A percentile compares a stretch with the other conserved stretches of the same genome.
phyloP scores from a whole-genome alignment of 352 stramenopile species.

The Phytophthora europaea region DNA sequence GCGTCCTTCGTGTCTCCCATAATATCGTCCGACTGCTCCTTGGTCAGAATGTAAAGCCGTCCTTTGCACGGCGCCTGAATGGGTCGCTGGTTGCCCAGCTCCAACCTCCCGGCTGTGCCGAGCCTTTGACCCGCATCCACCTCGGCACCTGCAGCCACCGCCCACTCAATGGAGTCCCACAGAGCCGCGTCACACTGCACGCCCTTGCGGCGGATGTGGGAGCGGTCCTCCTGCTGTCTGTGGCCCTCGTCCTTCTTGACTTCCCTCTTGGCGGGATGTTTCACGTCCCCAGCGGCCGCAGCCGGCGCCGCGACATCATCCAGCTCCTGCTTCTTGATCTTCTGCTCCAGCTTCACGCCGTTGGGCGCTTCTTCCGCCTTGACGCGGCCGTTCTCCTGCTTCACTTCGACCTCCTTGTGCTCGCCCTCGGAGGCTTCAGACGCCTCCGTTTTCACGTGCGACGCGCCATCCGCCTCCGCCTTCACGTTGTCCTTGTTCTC shows the following conservation, averaged over 20 bases:
- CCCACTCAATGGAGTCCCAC: constrained; percentile 58
- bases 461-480: constrained; percentile 9
- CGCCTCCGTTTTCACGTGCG: constrained; percentile 25
- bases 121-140: constrained; percentile 73
- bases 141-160: constrained; percentile 46
- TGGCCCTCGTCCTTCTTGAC: constrained; percentile 35
- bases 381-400: constrained; percentile 30
- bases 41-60: constrained; percentile 63
- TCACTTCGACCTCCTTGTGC: constrained; percentile 9
- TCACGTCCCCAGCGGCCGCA: constrained; percentile 6
- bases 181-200: constrained; percentile 50
- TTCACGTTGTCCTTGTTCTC: constrained; percentile 41
- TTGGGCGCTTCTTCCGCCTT: constrained; percentile 25
- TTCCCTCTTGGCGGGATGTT: constrained; percentile 19
- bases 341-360: constrained; percentile 37
- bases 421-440: constrained; percentile 2
- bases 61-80: constrained; percentile 92
- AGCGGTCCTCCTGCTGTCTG: constrained; percentile 30
- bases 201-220: constrained; percentile 69
- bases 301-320: neutral
- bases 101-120: constrained; percentile 61
- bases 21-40: constrained; percentile 37
- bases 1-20: constrained; percentile 19
- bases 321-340: constrained; percentile 37
- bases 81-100: constrained; percentile 64